Evolutionary conservation across 208 protist species (phyloP).

Genomic region (Leishmania braziliensis): DNA sequence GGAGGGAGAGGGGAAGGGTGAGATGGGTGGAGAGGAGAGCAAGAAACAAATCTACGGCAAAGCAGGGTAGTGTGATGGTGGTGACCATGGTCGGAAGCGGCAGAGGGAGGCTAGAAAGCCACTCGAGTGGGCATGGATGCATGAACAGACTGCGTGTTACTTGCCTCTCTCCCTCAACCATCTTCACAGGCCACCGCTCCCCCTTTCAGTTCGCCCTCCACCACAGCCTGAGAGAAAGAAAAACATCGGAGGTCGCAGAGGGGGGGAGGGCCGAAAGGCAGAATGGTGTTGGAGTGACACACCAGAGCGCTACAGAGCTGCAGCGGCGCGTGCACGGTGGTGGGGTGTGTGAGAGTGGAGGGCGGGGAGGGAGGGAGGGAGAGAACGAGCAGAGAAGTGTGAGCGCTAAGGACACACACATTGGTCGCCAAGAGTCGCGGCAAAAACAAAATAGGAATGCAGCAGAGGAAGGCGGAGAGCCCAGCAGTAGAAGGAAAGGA

Average conservation of each 20-base stretch:
- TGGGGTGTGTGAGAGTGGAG: neutral
- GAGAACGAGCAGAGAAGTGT: neutral
- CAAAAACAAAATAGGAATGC: neutral
- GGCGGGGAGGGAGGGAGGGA: neutral
- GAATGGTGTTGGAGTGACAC: too few species aligned
- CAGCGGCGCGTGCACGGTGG: neutral
- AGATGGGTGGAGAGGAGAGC: neutral
- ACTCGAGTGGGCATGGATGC: neutral
- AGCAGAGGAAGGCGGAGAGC: neutral
- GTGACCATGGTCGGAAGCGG: neutral
- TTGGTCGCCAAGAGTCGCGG: neutral
- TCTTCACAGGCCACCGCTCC: neutral
- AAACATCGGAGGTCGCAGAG: too few species aligned
- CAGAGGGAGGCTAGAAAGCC: neutral
- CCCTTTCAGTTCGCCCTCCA: neutral
- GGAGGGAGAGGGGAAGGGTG: neutral
- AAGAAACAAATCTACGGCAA: too few species aligned
- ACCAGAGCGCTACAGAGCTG: too few species aligned
- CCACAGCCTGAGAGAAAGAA: neutral
- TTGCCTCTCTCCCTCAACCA: neutral
- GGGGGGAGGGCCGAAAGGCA: too few species aligned
- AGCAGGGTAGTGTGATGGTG: too few species aligned
- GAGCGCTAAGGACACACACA: neutral
- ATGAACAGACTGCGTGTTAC: neutral
- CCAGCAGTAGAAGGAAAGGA: neutral